Conservation (phyloP, 306 rosid species). For the Castanopsis chinensis region DNA sequence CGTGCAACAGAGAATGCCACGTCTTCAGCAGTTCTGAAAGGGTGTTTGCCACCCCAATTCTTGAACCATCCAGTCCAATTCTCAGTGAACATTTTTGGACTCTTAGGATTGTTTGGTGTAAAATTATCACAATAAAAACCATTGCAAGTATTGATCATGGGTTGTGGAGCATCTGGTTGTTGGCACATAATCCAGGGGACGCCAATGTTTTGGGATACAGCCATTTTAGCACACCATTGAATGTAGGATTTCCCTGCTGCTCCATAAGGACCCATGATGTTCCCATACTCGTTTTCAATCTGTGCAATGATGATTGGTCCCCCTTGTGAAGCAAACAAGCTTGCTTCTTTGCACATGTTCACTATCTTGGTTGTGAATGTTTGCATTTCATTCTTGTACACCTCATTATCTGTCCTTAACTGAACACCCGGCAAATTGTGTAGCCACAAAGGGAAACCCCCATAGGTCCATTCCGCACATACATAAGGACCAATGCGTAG, state of each 20-base stretch:
- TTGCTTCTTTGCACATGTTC: constrained; percentile 23
- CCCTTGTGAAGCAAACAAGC: constrained; percentile 24
- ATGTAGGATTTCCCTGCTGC: constrained; percentile 18
- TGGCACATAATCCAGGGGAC: constrained; percentile 41
- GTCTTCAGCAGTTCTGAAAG: constrained; percentile 29
- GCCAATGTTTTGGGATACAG: constrained; percentile 1
- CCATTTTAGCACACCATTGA: constrained; percentile 25
- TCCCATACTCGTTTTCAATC: constrained; percentile 39
- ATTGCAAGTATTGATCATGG: constrained; percentile 34
- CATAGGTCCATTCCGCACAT: constrained; percentile 37
- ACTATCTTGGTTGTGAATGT: constrained; percentile 23
- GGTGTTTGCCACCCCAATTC: constrained; percentile 20
- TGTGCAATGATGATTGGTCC: constrained; percentile 28
- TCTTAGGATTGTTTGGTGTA: neutral
- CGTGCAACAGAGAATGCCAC: constrained; percentile 22
- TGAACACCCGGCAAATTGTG: constrained; percentile 23
- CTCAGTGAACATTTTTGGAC: constrained; percentile 30
- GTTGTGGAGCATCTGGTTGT: constrained; percentile 25
- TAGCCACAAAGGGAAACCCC: constrained; percentile 38
- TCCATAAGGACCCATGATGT: constrained; percentile 13
- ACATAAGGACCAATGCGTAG: constrained; percentile 34
- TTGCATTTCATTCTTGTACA: constrained; percentile 30
- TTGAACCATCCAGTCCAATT: constrained; percentile 29
- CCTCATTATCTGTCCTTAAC: constrained; percentile 12
- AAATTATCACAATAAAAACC: constrained; percentile 28